A percentile compares a stretch with the other conserved stretches of the same genome.
phyloP scores from a whole-genome alignment of 495 filamentous ascomycete genomes.

The Aspergillus diversus region DNA sequence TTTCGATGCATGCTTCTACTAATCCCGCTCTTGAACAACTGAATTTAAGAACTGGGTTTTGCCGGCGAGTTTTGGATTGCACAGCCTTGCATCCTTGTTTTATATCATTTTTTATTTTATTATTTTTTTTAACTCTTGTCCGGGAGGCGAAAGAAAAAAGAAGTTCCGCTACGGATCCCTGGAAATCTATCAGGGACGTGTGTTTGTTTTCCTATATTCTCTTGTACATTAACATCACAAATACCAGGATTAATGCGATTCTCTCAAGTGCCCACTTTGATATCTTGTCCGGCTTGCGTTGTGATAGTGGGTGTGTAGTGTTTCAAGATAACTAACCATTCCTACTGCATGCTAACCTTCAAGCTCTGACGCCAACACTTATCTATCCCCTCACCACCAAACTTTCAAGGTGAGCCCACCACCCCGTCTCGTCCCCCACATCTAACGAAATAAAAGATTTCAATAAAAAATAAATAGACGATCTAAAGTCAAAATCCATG shows the following conservation, averaged over 20 bases:
- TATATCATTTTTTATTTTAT: slow-evolving; percentile 9
- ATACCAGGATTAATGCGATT: slow-evolving; percentile 45
- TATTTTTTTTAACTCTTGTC: slow-evolving; percentile 18
- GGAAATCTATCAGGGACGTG: slow-evolving; percentile 24
- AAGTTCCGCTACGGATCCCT: slow-evolving; percentile 14
- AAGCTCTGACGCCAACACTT: background rate
- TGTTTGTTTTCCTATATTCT: slow-evolving; percentile 24
- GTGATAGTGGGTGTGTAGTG: background rate
- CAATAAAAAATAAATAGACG: slow-evolving; percentile 9
- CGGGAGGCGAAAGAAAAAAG: slow-evolving; percentile 24
- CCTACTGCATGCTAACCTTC: background rate
- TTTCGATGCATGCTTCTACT: slow-evolving; percentile 30
- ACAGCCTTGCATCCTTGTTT: slow-evolving; percentile 30
- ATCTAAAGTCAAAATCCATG: slow-evolving; percentile 8
- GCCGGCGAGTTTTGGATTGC: slow-evolving; percentile 36
- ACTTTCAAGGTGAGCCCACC: background rate
- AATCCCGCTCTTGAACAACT: slow-evolving; percentile 32
- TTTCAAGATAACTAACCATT: background rate
- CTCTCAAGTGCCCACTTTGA: background rate
- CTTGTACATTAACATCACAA: slow-evolving; percentile 48
- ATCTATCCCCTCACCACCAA: background rate
- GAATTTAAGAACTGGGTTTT: slow-evolving; percentile 38
- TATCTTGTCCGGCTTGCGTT: background rate
- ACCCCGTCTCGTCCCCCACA: background rate
- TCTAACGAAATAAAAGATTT: slow-evolving; percentile 5